Base-by-base conservation (phyloP, 1,284 basidiomycete species). In the Fomitopsis betulina region DNA sequence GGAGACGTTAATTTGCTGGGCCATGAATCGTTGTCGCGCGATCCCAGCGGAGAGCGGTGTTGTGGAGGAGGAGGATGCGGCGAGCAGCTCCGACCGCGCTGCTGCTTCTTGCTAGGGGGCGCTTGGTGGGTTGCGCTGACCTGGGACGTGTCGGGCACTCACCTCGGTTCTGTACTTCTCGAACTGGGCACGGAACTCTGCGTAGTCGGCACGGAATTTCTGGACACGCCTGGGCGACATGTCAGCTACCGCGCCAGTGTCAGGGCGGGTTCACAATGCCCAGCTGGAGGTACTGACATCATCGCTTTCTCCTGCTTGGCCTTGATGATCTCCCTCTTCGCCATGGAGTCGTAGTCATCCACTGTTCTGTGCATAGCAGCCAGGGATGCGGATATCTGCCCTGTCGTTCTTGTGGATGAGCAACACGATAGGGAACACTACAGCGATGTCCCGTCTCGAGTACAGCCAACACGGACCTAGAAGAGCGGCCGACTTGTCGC, bases 281-380 rank as follows among this genome's bases (percentile, higher is more conserved):
- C n/a, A 25, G 39, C 15, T 3, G 52, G 39, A 21, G 27, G 35
- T 17, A 75, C 85, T 68, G 68, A 95, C 93, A 91, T 89, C 70
- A 91, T 81, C 0, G 94, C 96, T 75, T 98, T 98, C 77, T 96
- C 94, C 71, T 94, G 86, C 74, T 96, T 96, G 42, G 91, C 87
- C 65, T 93, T 93, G 55, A 96, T 91, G 68, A 97, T 93, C 73
- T 98, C 95, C 63, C 94, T 83, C 76, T 89, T 91, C 0, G 92
- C 93, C 92, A 98, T 94, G 12, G 91, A 89, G 68, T 97, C 95
- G 69, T 96, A 98, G 69, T 98, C 96, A 66, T 97, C 94, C 62
- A 97, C 87, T 57, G 96, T 93, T 57, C 95, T 79, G 57, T 92
- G 87, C 80, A 98, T 88, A 1, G 93, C 94, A n/a, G 93, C 84